Percentiles rank a stretch among this genome's conserved stretches.
phyloP scores from a whole-genome alignment of 1,139 yeast genomes.

The Zhuliangozyma blackwelliae region DNA sequence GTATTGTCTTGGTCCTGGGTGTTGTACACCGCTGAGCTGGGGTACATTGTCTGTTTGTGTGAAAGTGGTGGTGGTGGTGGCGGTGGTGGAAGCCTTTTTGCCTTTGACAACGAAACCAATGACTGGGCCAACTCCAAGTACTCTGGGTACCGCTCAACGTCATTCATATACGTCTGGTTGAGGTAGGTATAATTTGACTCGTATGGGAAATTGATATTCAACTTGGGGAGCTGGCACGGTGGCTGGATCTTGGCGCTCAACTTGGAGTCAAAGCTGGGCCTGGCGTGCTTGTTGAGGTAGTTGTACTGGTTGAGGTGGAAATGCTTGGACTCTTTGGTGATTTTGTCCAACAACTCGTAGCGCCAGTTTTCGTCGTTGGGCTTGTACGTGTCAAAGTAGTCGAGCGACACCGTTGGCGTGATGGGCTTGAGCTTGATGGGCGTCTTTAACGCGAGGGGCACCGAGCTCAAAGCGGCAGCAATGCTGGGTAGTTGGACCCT shows the following conservation, averaged over 20 bases:
- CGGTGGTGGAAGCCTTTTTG: background rate
- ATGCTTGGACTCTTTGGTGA: slow-evolving; percentile 28
- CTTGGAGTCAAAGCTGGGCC: slow-evolving; percentile 41
- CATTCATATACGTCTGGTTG: slow-evolving; percentile 41
- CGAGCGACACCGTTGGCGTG: slow-evolving; percentile 44
- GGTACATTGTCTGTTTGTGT: slow-evolving; percentile 1
- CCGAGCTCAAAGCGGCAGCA: slow-evolving; percentile 27
- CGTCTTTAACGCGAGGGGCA: slow-evolving; percentile 22
- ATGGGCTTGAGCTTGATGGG: slow-evolving; percentile 29
- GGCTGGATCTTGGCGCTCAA: slow-evolving; percentile 32
- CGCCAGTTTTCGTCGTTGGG: slow-evolving; percentile 49
- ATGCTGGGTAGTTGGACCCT: slow-evolving; percentile 35
- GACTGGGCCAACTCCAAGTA: slow-evolving; percentile 46
- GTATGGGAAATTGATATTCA: slow-evolving; percentile 46
- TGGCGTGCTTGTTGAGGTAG: slow-evolving; percentile 25
- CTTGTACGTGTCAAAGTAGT: slow-evolving; percentile 45
- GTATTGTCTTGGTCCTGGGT: too few relatives aligned
- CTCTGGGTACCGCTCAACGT: slow-evolving; percentile 45
- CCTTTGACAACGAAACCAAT: slow-evolving; percentile 32
- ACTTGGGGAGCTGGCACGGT: slow-evolving; percentile 25
- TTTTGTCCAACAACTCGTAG: slow-evolving; percentile 37
- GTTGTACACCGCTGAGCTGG: slow-evolving; percentile 1
- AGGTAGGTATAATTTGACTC: slow-evolving; percentile 52
- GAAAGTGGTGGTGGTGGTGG: slow-evolving; percentile 4
- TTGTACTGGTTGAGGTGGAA: slow-evolving; percentile 28